Evolutionary conservation across 2,329 filamentous ascomycete species (phyloP).

Genomic region (Graphium sp.): DNA sequence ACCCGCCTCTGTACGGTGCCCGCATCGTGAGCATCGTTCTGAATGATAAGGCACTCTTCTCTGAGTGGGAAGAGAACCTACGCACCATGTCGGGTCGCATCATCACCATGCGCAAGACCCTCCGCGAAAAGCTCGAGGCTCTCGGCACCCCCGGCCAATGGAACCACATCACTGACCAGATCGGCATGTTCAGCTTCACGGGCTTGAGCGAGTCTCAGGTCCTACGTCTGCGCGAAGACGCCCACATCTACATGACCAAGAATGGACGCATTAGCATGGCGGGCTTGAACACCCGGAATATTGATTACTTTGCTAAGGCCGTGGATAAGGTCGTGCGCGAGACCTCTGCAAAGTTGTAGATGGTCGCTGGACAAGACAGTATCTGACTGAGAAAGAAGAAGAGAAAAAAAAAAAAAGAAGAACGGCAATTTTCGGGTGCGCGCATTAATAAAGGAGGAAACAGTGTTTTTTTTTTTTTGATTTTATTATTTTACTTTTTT

Average conservation of each 20-base stretch:
- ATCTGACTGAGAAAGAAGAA: too few relatives aligned
- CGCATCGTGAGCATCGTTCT: constrained; percentile 73
- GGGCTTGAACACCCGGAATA: constrained; percentile 80
- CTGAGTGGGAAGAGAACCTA: constrained; percentile 85
- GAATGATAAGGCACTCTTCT: constrained; percentile 67
- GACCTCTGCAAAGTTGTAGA: constrained; percentile 7
- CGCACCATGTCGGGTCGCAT: constrained; percentile 91
- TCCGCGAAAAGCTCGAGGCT: constrained; percentile 68
- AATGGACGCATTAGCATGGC: constrained; percentile 98
- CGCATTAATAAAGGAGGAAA: too few relatives aligned
- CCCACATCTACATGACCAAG: constrained; percentile 86
- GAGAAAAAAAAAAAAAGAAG: too few relatives aligned
- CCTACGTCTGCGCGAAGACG: constrained; percentile 47
- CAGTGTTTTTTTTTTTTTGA: too few relatives aligned
- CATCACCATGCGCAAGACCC: constrained; percentile 69
- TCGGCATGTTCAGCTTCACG: constrained; percentile 98
- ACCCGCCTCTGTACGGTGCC: constrained; percentile 87
- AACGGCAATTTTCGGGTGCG: too few relatives aligned
- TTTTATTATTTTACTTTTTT: too few relatives aligned
- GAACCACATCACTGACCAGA: constrained; percentile 97
- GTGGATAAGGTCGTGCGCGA: constrained; percentile 68
- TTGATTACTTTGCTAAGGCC: constrained; percentile 85
- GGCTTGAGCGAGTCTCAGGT: constrained; percentile 63
- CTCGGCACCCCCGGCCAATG: constrained; percentile 77
- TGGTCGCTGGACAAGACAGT: too few relatives aligned